phyloP scores from a whole-genome alignment of 2,329 filamentous ascomycete species.

The Fusarium staphyleae region DNA sequence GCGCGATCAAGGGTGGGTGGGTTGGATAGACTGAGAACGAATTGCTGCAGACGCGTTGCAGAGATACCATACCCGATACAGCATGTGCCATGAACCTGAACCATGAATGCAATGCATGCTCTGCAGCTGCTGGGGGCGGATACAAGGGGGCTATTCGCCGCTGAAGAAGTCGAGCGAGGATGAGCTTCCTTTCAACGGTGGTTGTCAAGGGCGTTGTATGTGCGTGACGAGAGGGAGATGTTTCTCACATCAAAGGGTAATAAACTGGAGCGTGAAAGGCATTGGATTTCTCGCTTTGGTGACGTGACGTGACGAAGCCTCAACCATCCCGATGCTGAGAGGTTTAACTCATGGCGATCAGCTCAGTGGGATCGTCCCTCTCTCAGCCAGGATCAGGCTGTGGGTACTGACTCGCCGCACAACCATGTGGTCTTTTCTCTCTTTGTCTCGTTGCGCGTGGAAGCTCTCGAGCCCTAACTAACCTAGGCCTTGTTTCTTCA shows the following conservation, averaged over 20 bases:
- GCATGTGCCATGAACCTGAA: constrained; percentile 38
- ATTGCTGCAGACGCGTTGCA: constrained; percentile 18
- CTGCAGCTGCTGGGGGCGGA: constrained; percentile 14
- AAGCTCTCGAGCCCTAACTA: constrained; percentile 10
- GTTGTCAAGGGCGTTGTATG: not conserved
- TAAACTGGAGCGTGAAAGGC: not conserved
- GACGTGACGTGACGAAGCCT: too few relatives aligned
- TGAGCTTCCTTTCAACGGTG: constrained; percentile 7
- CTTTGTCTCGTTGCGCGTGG: constrained; percentile 8
- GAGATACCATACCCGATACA: constrained; percentile 36
- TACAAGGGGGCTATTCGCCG: constrained; percentile 17
- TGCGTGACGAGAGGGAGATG: not conserved
- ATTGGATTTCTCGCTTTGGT: not conserved
- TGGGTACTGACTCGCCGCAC: constrained; percentile 33
- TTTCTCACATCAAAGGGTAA: not conserved
- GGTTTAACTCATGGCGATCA: constrained; percentile 2
- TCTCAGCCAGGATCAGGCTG: not conserved
- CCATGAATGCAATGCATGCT: too few relatives aligned
- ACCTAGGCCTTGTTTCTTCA: not conserved
- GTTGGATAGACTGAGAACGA: constrained; percentile 16
- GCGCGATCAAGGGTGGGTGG: constrained; percentile 16
- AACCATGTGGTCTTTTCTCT: constrained; percentile 31
- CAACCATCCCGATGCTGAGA: not conserved
- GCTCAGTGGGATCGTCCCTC: not conserved
- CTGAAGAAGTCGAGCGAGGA: constrained; percentile 13